phyloP scores from a whole-genome alignment of 2,329 filamentous ascomycete species.

The Orbilia quercus region DNA sequence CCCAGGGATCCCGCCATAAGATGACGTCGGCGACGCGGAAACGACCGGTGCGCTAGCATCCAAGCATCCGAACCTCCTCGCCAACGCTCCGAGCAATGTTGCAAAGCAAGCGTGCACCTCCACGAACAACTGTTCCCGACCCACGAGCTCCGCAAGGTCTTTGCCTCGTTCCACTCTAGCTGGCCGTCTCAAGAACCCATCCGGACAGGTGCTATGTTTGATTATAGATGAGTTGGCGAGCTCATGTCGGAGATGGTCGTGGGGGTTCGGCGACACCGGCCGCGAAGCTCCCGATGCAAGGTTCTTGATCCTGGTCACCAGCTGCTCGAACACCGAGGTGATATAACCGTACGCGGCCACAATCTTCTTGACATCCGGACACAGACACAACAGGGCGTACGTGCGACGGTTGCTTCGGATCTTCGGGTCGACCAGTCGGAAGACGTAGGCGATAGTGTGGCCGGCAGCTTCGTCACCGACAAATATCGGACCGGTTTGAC shows the following conservation, averaged over 20 bases:
- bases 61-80: constrained; percentile 59
- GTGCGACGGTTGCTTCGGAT: constrained; percentile 76
- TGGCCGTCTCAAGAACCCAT: constrained; percentile 70
- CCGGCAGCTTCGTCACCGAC: constrained; percentile 74
- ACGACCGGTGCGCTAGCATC: constrained; percentile 50
- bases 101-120: constrained; percentile 75
- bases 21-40: constrained; percentile 25
- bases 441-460: constrained; percentile 77
- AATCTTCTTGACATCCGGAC: constrained; percentile 73
- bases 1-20: constrained; percentile 45
- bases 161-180: constrained; percentile 70
- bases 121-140: constrained; percentile 75
- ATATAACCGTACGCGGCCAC: constrained; percentile 75
- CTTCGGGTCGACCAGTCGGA: constrained; percentile 75
- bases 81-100: constrained; percentile 66
- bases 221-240: constrained; percentile 69
- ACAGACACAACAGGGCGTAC: constrained; percentile 75
- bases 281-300: constrained; percentile 69
- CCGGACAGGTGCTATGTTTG: constrained; percentile 65
- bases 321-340: constrained; percentile 72
- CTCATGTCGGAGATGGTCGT: constrained; percentile 63
- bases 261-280: constrained; percentile 60
- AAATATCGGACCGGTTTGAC: constrained; percentile 74
- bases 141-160: constrained; percentile 74
- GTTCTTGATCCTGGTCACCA: constrained; percentile 74